These are phyloP conservation scores for Choricystis sp. DNA, from an alignment of 139 green algal species.

Conservation along the genomic window DNA sequence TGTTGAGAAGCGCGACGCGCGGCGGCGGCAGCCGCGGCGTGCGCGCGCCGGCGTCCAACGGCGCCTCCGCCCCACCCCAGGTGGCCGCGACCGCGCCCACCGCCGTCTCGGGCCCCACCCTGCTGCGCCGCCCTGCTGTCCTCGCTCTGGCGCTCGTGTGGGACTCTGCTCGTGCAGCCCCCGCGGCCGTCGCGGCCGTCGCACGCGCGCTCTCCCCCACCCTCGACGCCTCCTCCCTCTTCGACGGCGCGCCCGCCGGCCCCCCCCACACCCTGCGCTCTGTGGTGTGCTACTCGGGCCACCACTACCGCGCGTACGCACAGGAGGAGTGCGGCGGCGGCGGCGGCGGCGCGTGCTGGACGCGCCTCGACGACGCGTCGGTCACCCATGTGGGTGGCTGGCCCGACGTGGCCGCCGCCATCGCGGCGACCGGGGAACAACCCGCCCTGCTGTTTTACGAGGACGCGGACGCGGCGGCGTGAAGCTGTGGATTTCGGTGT, in stretches of 20 bases:
- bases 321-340: too few species aligned
- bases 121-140: conserved; percentile 36
- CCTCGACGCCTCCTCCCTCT: conserved; percentile 32
- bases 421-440: neutral
- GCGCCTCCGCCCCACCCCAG: neutral
- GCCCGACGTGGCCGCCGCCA: neutral
- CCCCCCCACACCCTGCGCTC: neutral
- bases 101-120: conserved; percentile 2
- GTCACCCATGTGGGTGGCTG: neutral
- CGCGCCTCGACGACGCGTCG: neutral
- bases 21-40: conserved; percentile 1
- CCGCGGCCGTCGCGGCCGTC: conserved; percentile 26
- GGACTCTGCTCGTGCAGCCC: conserved; percentile 41
- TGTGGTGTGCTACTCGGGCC: neutral
- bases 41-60: neutral
- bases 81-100: neutral
- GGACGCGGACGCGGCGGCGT: too few species aligned
- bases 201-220: conserved; percentile 25
- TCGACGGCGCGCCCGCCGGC: conserved; percentile 10
- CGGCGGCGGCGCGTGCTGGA: neutral
- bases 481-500: neutral
- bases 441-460: neutral
- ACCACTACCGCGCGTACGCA: neutral
- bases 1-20: conserved; percentile 14
- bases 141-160: conserved; percentile 57